A percentile compares a stretch with the other conserved stretches of the same genome.
Evolutionary conservation across 441 rosid genomes (phyloP).

Genomic region (Gossypium trilobum): DNA sequence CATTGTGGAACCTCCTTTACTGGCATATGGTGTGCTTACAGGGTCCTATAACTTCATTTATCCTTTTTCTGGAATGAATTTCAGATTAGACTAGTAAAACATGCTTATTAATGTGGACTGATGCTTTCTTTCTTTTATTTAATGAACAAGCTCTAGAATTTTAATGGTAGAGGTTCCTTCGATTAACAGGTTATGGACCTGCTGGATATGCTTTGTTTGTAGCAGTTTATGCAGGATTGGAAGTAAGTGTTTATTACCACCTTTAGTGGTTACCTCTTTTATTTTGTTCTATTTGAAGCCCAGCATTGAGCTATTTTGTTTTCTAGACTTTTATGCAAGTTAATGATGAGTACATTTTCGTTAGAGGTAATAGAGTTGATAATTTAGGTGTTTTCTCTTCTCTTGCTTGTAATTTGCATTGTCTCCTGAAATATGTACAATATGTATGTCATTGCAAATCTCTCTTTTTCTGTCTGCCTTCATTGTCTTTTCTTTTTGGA

Average conservation of each 20-base stretch:
- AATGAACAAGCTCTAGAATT: conserved; percentile 1
- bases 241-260: conserved; percentile 38
- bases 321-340: neutral
- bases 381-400: neutral
- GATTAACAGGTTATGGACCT: conserved; percentile 67
- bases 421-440: neutral
- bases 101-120: neutral
- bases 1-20: neutral
- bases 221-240: conserved; percentile 83
- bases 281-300: neutral
- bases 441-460: neutral
- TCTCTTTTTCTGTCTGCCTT: neutral
- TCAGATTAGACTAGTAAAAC: neutral
- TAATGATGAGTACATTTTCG: neutral
- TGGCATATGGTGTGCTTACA: neutral
- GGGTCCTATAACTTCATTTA: neutral
- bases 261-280: conserved; percentile 1
- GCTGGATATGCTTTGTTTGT: conserved; percentile 88
- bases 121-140: neutral
- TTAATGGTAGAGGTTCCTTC: conserved; percentile 13
- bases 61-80: neutral
- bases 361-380: neutral
- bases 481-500: neutral
- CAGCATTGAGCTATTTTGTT: neutral
- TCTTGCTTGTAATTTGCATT: neutral